Base-by-base conservation (phyloP, 768 basidiomycete species). In the Butyriboletus loyo region DNA sequence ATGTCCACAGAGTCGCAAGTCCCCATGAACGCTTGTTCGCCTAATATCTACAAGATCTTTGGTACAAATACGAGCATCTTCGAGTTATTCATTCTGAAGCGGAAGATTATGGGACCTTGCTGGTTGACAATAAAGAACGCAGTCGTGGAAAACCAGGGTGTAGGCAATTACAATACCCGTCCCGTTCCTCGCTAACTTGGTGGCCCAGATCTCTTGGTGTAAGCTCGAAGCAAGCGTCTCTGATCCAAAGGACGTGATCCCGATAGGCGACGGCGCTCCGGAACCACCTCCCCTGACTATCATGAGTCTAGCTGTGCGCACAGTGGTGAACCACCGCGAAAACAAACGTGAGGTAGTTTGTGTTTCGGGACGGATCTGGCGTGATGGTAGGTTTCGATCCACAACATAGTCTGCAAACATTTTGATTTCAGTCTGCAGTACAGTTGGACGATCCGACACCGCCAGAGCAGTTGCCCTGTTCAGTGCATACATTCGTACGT, bases 21-120 rank as follows among this genome's bases (percentile, higher is more conserved):
- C 21, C 88, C 92, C 0, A 74, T 75, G 56, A 83, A 82, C 31
- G 81, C 86, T 4, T 82, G 81, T 36, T 92, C 90, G 42, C 85
- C 89, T 9, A 95, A 90, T 46, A 95, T 98, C 66, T 78, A 84
- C 31, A 83, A 82, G 51, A 85, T 98, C 11, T 89, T 98, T 59
- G 97, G 97, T 13, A 89, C 95, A 3, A 94, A 85, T 58, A 96
- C 94, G 6, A 91, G 75, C 47, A 88, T 96, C 0, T 99, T 99
- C 60, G 97, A 98, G 67, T 74, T 92, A 10, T 81, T 99, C 19
- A 95, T 94, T 2, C 61, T 98, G 41, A 98, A 98, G 70, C 84
- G 94, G 30, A 97, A 95, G 73, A 97, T 98, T 52, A 98, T 98
- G 94, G 97, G 97, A 1, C 95, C 97, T 0, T 98, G 97, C 66